A percentile compares a stretch with the other conserved stretches of the same genome.
phyloP scores from a whole-genome alignment of 176 grass and related monocot genomes.

The Pontederia crassipes region DNA sequence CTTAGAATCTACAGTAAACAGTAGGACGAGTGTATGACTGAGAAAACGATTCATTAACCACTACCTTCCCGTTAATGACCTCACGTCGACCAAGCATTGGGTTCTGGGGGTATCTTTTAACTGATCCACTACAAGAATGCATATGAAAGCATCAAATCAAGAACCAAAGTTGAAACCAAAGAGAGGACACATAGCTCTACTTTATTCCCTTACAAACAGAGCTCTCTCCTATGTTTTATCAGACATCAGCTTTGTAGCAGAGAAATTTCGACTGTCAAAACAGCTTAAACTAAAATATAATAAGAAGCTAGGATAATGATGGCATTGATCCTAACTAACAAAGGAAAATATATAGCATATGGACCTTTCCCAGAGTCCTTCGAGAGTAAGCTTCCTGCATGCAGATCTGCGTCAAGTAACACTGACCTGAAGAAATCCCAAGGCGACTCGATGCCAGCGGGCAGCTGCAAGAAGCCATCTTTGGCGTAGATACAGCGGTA shows the following conservation, averaged over 20 bases:
- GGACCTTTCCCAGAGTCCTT: too few relatives aligned
- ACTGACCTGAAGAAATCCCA: constrained; percentile 91
- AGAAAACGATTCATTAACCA: background rate
- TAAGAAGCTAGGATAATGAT: too few relatives aligned
- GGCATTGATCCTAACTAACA: too few relatives aligned
- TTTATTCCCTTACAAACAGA: too few relatives aligned
- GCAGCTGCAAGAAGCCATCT: constrained; percentile 60
- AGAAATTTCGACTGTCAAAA: too few relatives aligned
- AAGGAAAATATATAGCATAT: too few relatives aligned
- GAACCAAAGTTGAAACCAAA: background rate
- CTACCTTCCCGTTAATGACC: constrained; percentile 64
- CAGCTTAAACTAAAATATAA: background rate
- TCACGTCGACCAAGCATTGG: constrained; percentile 71
- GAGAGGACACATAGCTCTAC: background rate
- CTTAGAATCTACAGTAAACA: background rate
- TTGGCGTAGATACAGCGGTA: constrained; percentile 71
- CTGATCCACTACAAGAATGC: constrained; percentile 40
- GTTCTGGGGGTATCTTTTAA: constrained; percentile 59
- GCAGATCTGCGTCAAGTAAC: background rate
- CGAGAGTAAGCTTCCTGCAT: constrained; percentile 1
- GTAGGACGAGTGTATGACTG: constrained; percentile 5
- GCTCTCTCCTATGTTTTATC: too few relatives aligned
- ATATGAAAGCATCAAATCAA: background rate
- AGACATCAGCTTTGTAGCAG: too few relatives aligned
- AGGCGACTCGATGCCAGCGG: constrained; percentile 46